These are phyloP conservation scores for Castanospermum australe DNA, from an alignment of 306 rosid genomes.

Conservation along the genomic window DNA sequence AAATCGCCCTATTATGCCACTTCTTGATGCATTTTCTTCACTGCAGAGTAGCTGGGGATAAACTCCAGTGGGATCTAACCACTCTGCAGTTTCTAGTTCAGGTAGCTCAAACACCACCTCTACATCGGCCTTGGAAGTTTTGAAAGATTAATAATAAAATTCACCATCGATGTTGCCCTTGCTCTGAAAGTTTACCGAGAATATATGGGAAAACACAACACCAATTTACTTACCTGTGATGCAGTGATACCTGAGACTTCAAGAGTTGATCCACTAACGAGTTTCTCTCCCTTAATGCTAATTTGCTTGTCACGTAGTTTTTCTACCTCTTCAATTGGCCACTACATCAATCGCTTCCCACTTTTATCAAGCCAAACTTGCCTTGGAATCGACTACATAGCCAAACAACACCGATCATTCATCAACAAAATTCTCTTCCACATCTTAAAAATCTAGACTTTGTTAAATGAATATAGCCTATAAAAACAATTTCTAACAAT, in stretches of 20 bases:
- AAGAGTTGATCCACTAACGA: slow-evolving; percentile 33
- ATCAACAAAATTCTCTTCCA: background rate
- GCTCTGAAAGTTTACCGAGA: background rate
- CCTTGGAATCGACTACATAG: slow-evolving; percentile 53
- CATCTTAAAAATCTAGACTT: background rate
- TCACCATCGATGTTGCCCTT: background rate
- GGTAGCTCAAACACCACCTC: slow-evolving; percentile 51
- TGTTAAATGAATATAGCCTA: background rate
- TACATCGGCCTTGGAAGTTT: slow-evolving; percentile 48
- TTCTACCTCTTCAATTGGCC: slow-evolving; percentile 57
- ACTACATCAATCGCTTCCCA: slow-evolving; percentile 47
- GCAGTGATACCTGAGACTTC: slow-evolving; percentile 52
- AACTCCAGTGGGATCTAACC: slow-evolving; percentile 32
- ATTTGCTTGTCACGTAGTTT: slow-evolving; percentile 36
- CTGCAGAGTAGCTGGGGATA: slow-evolving; percentile 56
- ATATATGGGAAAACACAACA: background rate
- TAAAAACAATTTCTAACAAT: background rate
- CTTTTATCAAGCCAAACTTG: slow-evolving; percentile 46
- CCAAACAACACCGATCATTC: background rate
- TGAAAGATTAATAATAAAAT: background rate
- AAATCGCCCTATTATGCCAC: slow-evolving; percentile 58
- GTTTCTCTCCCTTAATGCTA: slow-evolving; percentile 28
- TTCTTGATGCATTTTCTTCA: slow-evolving; percentile 33
- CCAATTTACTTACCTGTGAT: slow-evolving; percentile 44
- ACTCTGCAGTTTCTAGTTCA: slow-evolving; percentile 42